A percentile compares a stretch with the other conserved stretches of the same genome.
These are phyloP conservation scores for Brassica carinata DNA, from an alignment of 345 rosid species.

Conservation along the genomic window DNA sequence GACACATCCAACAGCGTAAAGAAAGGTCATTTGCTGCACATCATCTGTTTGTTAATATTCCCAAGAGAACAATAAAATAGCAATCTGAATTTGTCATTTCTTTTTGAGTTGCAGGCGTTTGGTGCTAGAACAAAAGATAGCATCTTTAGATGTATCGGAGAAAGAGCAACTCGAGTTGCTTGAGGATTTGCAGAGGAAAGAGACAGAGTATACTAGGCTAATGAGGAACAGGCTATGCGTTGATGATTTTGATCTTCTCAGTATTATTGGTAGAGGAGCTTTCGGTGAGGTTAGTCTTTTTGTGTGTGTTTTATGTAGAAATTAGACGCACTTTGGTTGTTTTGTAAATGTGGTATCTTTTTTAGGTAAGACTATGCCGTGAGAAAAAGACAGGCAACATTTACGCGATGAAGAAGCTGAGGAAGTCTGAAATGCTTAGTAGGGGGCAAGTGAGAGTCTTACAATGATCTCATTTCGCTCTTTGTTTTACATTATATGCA, in stretches of 20 bases:
- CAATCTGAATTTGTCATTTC: not conserved
- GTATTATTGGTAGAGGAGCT: constrained; percentile 90
- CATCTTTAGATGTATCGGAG: constrained; percentile 66
- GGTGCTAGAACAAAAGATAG: constrained; percentile 67
- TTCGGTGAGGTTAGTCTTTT: constrained; percentile 81
- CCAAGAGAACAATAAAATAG: not conserved
- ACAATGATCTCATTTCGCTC: not conserved
- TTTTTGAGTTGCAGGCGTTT: constrained; percentile 55
- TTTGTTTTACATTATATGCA: not conserved
- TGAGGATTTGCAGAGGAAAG: constrained; percentile 81
- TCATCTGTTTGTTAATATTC: constrained; percentile 22
- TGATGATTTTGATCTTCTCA: constrained; percentile 81
- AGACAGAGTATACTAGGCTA: constrained; percentile 81
- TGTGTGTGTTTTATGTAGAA: not conserved
- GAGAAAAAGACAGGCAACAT: constrained; percentile 81
- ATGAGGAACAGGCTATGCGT: constrained; percentile 83
- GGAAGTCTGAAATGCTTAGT: constrained; percentile 97
- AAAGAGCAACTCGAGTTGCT: constrained; percentile 70
- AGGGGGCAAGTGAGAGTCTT: constrained; percentile 85
- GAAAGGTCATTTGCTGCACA: constrained; percentile 46
- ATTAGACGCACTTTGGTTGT: not conserved
- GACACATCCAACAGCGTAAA: constrained; percentile 73
- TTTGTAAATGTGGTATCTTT: constrained; percentile 22
- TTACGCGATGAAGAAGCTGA: constrained; percentile 94
- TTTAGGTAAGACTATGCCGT: constrained; percentile 84